Percentiles rank a stretch among this genome's conserved stretches.
These are phyloP conservation scores for Lachancea lanzarotensis DNA, from an alignment of 805 yeast genomes.

Conservation along the genomic window DNA sequence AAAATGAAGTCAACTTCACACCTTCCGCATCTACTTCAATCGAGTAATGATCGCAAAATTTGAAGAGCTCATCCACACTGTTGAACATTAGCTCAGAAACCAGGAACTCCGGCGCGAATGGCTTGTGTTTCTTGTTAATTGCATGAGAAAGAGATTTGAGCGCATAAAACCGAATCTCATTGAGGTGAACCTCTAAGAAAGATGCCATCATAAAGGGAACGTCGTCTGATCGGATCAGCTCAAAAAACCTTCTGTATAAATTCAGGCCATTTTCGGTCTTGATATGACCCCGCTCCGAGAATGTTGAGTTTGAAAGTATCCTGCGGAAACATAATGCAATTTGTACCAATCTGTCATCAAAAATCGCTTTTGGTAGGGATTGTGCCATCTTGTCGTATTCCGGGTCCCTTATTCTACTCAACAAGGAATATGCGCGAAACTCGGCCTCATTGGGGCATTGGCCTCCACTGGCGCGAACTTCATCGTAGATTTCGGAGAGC, in stretches of 20 bases:
- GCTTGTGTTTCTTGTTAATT: slow-evolving; percentile 64
- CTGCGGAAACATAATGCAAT: slow-evolving; percentile 66
- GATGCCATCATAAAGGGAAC: slow-evolving; percentile 69
- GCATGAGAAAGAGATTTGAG: slow-evolving; percentile 58
- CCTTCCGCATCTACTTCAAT: slow-evolving; percentile 40
- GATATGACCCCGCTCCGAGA: slow-evolving; percentile 47
- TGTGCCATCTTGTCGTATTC: slow-evolving; percentile 76
- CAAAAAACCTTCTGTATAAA: slow-evolving; percentile 59
- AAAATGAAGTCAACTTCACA: slow-evolving; percentile 41
- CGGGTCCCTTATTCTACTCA: slow-evolving; percentile 76
- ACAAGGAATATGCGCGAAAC: slow-evolving; percentile 77
- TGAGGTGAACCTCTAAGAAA: slow-evolving; percentile 70
- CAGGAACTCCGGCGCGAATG: slow-evolving; percentile 47
- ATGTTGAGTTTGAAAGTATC: slow-evolving; percentile 55
- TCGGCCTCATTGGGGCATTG: slow-evolving; percentile 82
- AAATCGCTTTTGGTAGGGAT: slow-evolving; percentile 51
- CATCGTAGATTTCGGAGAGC: slow-evolving; percentile 77
- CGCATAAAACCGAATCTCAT: slow-evolving; percentile 70
- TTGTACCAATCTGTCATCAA: slow-evolving; percentile 53
- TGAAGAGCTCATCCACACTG: slow-evolving; percentile 42
- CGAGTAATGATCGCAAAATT: slow-evolving; percentile 60
- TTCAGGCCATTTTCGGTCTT: slow-evolving; percentile 53
- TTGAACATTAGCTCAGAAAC: slow-evolving; percentile 60
- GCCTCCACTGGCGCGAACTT: slow-evolving; percentile 64
- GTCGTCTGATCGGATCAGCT: slow-evolving; percentile 40